Base-by-base conservation (phyloP, 192 early-diverging fungal genomes). In the Umbelopsis ramanniana region DNA sequence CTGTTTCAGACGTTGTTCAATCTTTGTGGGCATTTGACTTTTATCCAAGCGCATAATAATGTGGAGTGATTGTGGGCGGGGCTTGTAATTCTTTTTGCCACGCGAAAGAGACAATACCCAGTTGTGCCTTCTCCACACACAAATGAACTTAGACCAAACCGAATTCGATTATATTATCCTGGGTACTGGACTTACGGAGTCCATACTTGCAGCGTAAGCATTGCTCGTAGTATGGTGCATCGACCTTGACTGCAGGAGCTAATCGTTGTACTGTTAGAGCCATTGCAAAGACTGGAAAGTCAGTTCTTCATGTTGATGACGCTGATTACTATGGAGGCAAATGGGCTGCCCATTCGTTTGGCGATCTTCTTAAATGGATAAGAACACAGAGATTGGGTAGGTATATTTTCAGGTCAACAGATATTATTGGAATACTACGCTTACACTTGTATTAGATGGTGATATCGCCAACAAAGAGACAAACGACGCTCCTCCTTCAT, bases 221-320 rank as follows among this genome's bases (percentile, higher is more conserved):
- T 23, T 15, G 17, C n/a, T 37, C 12, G 4, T 29, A 23, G n/a
- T 15, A 40, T 23, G 1, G 1, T 29, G 6, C 7, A 69, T 15
- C 17, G 4, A 46, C 24, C 29, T 19, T 33, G 4, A 21, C 46
- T 29, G 46, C 7, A 26, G 10, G 33, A 35, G 22, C 50, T 22
- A 5, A 68, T n/a, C 45, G 48, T 57, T 21, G 54, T 68, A n/a
- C 55, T 35, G 14, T n/a, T 35, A 91, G 90, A 7, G 87, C 89
- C 17, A 81, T 94, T 21, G 85, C 93, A 11, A 85, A 88, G 6
- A 82, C 76, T 21, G 92, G 90, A 14, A 85, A 86, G 68, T 80
- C 81, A 7, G 93, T 97, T 7, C 84, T 95, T 8, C 95, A 96
- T 74, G 77, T 96, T 22, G 96, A 97, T 75, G 74, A 86, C n/a